Evolutionary conservation across 345 rosid species (phyloP), one percentile per base, ranked within the genome.

Genomic region (Sisymbrium altissimum): DNA sequence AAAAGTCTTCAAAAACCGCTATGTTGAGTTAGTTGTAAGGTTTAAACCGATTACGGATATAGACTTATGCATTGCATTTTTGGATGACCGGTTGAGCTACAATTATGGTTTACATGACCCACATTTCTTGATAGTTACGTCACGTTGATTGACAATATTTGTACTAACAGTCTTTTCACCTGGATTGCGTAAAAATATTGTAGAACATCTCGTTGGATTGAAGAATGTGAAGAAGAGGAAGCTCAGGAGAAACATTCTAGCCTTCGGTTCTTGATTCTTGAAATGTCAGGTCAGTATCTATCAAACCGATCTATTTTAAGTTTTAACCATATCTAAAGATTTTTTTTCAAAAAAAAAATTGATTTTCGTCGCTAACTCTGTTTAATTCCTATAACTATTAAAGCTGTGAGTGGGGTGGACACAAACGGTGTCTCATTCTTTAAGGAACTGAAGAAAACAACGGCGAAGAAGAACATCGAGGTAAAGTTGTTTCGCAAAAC

Each of bases 381-480:
- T 35, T 55, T 44, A 19, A 13, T 49, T 44, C 19, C 5, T 49
- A 19, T n/a, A 11, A 12, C 15, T 55, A 44, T 61, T 67, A 70
- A 43, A 95, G 99, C 91, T 69, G 97, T 88, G 74, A 86, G 85
- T 54, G 82, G 87, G 66, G 88, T 90, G 15, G 99, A 95, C 83
- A 92, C 97, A 44, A 95, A 86, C 23, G 99, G 97, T 8, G 84
- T 88, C 57, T 56, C 88, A 2, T 83, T 95, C 60, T 69, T 95
- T 27, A 83, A 61, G 48, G 99, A 95, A 65, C 59, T 92, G 63
- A 84, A 76, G 82, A 85, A 83, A 82, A 79, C 84, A 74, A 70
- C 87, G 54, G 88, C 85, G 2, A 88, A 77, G 74, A 87, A 78
- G 68, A 80, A 77, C 46, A 53, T 76, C 0, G 84, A 89, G 93